Conservation (phyloP, 2,329 filamentous ascomycete species). For the Xylaria hypoxylon region DNA sequence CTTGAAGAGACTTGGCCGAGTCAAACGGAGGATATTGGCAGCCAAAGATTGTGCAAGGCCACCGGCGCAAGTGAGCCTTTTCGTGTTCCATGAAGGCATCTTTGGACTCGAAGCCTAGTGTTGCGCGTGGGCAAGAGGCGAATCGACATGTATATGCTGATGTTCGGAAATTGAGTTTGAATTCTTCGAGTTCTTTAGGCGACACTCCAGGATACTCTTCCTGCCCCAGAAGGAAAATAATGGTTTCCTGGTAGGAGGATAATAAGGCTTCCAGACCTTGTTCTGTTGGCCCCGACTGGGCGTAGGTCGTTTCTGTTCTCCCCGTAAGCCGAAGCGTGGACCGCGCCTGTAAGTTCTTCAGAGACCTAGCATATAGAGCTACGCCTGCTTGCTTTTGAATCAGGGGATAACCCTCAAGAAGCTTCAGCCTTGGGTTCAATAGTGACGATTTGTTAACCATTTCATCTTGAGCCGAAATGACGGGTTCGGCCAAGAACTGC, state of each 20-base stretch:
- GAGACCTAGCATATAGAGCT: background rate
- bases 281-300: background rate
- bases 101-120: slow-evolving; percentile 19
- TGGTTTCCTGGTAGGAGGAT: slow-evolving; percentile 8
- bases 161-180: slow-evolving; percentile 17
- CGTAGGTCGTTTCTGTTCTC: no score
- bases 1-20: slow-evolving; percentile 4
- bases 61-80: background rate
- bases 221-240: slow-evolving; percentile 5
- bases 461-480: no score
- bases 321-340: no score
- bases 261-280: slow-evolving; percentile 6
- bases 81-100: background rate
- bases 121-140: slow-evolving; percentile 3
- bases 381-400: background rate
- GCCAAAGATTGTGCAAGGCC: background rate
- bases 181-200: slow-evolving; percentile 11
- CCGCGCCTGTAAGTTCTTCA: background rate
- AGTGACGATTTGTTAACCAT: background rate
- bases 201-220: slow-evolving; percentile 16
- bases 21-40: slow-evolving; percentile 13
- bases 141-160: slow-evolving; percentile 18
- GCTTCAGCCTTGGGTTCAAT: background rate
- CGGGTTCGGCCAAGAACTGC: background rate
- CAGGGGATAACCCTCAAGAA: background rate